Conservation (phyloP, 2,329 filamentous ascomycete genomes). For the Aspergillus transmontanensis region DNA sequence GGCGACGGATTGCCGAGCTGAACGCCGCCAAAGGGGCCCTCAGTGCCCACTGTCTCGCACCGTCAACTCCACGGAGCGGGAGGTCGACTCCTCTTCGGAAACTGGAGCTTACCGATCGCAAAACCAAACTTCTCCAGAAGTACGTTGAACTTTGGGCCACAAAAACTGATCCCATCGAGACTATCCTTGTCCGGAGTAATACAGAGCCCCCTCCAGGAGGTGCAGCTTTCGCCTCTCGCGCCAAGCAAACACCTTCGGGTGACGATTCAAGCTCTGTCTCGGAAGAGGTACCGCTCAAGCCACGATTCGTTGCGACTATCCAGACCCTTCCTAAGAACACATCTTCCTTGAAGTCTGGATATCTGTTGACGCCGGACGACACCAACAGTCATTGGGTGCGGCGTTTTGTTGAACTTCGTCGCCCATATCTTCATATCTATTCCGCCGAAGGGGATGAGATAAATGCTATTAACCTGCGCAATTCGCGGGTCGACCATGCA, state of each 20-base stretch:
- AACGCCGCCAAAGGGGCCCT: conserved; percentile 60
- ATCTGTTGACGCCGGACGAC: conserved; percentile 81
- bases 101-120: conserved; percentile 40
- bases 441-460: conserved; percentile 87
- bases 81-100: conserved; percentile 39
- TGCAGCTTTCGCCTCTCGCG: conserved; percentile 32
- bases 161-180: conserved; percentile 43
- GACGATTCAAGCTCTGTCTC: conserved; percentile 32
- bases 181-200: conserved; percentile 46
- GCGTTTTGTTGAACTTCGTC: conserved; percentile 86
- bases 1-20: conserved; percentile 74
- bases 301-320: conserved; percentile 73
- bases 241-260: conserved; percentile 19
- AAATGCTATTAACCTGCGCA: conserved; percentile 82
- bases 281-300: conserved; percentile 48
- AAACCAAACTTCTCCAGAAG: conserved; percentile 42
- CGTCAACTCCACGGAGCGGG: conserved; percentile 37
- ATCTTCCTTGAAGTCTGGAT: conserved; percentile 80
- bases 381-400: conserved; percentile 81
- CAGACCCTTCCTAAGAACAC: conserved; percentile 79
- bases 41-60: conserved; percentile 41
- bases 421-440: conserved; percentile 91
- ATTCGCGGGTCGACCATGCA: conserved; percentile 88
- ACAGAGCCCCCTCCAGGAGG: conserved; percentile 48
- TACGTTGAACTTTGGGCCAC: conserved; percentile 47